Conservation (phyloP, 495 filamentous ascomycete genomes). For the Penicillium ucsense region DNA sequence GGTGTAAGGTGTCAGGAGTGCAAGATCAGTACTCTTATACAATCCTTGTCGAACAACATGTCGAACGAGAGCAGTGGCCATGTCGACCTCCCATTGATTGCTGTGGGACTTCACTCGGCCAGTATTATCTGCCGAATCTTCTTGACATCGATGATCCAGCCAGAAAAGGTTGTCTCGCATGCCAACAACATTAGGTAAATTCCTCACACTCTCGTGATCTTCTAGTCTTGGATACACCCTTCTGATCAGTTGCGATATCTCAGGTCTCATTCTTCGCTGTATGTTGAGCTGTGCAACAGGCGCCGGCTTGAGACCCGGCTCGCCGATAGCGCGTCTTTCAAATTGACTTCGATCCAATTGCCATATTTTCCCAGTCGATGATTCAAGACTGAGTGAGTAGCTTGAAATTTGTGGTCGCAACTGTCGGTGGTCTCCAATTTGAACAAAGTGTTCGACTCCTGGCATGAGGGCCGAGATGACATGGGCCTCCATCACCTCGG, state of each 20-base stretch:
- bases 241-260: slow-evolving; percentile 48
- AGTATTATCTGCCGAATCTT: slow-evolving; percentile 29
- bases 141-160: slow-evolving; percentile 54
- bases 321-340: slow-evolving; percentile 6
- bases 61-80: slow-evolving; percentile 50
- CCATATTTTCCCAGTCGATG: not conserved
- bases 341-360: slow-evolving; percentile 5
- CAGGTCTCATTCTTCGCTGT: slow-evolving; percentile 67
- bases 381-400: slow-evolving; percentile 39
- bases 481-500: slow-evolving; percentile 60
- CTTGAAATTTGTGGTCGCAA: slow-evolving; percentile 48
- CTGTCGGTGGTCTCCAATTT: slow-evolving; percentile 63
- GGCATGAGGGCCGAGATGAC: slow-evolving; percentile 53
- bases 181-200: slow-evolving; percentile 49
- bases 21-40: slow-evolving; percentile 55
- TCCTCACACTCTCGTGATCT: slow-evolving; percentile 38
- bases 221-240: slow-evolving; percentile 55
- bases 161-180: slow-evolving; percentile 59
- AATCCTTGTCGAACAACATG: slow-evolving; percentile 57
- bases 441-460: slow-evolving; percentile 53
- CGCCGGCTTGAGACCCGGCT: slow-evolving; percentile 4
- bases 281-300: slow-evolving; percentile 47
- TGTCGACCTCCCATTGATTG: slow-evolving; percentile 57
- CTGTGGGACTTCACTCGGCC: slow-evolving; percentile 42
- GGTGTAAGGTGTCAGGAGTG: slow-evolving; percentile 61